Base-by-base conservation (phyloP, 1,139 yeast genomes). In the Candida anutae region DNA sequence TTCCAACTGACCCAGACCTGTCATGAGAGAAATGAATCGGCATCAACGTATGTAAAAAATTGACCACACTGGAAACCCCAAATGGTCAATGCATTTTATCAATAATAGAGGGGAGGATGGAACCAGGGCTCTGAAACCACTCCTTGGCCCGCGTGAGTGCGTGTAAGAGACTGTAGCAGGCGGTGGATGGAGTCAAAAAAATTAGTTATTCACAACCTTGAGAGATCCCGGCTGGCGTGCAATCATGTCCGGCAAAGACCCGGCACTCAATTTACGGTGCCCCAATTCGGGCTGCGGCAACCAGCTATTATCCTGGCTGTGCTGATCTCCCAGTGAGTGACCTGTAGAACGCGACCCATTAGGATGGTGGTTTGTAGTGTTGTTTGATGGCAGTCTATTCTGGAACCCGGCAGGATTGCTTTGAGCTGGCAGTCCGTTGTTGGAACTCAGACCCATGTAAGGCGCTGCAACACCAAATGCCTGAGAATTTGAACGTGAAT, bases 241-340 rank as follows among this genome's bases (percentile, higher is more conserved):
- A 31, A 58, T 58, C 69, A 65, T 64, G 49, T 78, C 85, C 1
- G 85, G 87, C 37, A 78, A 55, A n/a, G 82, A 75, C 6, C 82
- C 80, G 38, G 77, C 73, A 47, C 84, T 76, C 39, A 78, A 67
- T 36, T 82, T 60, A 42, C 69, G 62, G 54, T 57, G 66, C 38
- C 73, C 60, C 39, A 61, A 69, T 11, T 46, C 29, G 37, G 56
- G 27, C 2, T 41, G 37, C 5, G 40, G 36, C 15, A 35, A 22
- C 8, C 32, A 34, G 14, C 19, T 23, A 8, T 17, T 8, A 17
- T 17, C 19, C 10, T 8, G 10, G 8, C 10, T 11, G 6, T 6
- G 11, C 6, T 21, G 6, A 9, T 9, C 24, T 6, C 11, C n/a
- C 10, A 13, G 14, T 5, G 15, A 13, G 6, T 22, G 24, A 12